Conservation (phyloP, 2,329 filamentous ascomycete genomes). For the Boeremia exigua region DNA sequence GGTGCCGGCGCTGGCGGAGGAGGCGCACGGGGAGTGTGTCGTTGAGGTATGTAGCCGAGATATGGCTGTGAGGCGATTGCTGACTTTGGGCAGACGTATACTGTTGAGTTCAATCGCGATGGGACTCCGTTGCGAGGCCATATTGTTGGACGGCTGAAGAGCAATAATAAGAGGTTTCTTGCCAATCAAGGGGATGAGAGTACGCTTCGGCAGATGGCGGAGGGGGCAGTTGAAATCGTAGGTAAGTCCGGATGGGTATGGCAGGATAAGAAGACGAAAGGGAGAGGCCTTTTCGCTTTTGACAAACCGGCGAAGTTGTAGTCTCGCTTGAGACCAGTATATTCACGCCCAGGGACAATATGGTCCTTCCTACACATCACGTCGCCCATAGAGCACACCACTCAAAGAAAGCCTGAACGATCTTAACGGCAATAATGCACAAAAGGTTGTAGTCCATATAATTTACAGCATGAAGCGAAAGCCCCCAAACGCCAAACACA, state of each 20-base stretch:
- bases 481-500: slow-evolving; percentile 1
- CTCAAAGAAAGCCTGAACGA: neutral
- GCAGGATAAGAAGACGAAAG: slow-evolving; percentile 34
- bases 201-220: slow-evolving; percentile 56
- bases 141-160: slow-evolving; percentile 60
- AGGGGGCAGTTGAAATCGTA: slow-evolving; percentile 54
- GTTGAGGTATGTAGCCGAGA: slow-evolving; percentile 56
- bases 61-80: neutral
- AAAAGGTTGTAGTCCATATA: neutral
- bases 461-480: slow-evolving; percentile 11
- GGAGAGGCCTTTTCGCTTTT: slow-evolving; percentile 40
- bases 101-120: slow-evolving; percentile 62
- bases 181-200: slow-evolving; percentile 62
- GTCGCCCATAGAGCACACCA: neutral
- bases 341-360: neutral
- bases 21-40: slow-evolving; percentile 58
- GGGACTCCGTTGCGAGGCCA: slow-evolving; percentile 57
- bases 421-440: neutral
- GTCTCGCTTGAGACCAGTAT: neutral
- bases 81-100: slow-evolving; percentile 59
- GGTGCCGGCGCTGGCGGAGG: slow-evolving; percentile 46
- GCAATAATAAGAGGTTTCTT: slow-evolving; percentile 58
- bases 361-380: neutral
- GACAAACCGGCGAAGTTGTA: slow-evolving; percentile 22
- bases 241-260: slow-evolving; percentile 57